A percentile compares a stretch with the other conserved stretches of the same genome.
Conservation (phyloP, 2,329 filamentous ascomycete genomes). For the Aureobasidium namibiae region DNA sequence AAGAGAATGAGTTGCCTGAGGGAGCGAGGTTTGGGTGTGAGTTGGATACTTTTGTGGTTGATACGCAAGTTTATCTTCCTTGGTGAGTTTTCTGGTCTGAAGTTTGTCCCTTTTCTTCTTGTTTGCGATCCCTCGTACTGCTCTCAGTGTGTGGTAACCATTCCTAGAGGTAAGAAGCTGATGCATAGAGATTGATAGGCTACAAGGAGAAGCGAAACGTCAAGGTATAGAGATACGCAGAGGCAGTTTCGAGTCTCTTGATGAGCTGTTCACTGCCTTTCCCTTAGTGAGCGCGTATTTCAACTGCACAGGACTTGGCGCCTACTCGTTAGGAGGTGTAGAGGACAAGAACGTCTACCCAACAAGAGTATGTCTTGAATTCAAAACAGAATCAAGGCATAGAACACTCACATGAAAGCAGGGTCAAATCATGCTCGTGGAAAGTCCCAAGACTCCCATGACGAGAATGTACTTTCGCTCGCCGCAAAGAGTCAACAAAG, state of each 20-base stretch:
- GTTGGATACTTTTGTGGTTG: neutral
- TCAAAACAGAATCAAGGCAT: neutral
- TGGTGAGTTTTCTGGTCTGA: slow-evolving; percentile 1
- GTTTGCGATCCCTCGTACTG: neutral
- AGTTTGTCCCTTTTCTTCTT: neutral
- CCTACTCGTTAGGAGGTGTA: slow-evolving; percentile 68
- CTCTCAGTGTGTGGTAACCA: neutral
- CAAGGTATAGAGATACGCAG: slow-evolving; percentile 1
- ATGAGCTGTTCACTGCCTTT: slow-evolving; percentile 44
- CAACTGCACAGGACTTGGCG: slow-evolving; percentile 71
- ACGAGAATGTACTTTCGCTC: slow-evolving; percentile 11
- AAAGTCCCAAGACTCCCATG: slow-evolving; percentile 46
- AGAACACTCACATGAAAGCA: neutral
- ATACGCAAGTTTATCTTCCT: slow-evolving; percentile 11
- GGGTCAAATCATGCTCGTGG: slow-evolving; percentile 71
- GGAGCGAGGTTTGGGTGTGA: slow-evolving; percentile 10
- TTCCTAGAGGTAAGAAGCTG: neutral
- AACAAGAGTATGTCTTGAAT: neutral
- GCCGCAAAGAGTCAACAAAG: slow-evolving; percentile 6
- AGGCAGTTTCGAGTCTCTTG: slow-evolving; percentile 55
- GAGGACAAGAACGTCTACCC: slow-evolving; percentile 54
- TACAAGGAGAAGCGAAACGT: neutral
- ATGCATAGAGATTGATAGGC: neutral
- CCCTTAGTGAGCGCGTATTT: slow-evolving; percentile 45
- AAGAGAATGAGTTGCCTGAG: neutral